Evolutionary conservation across 768 basidiomycete species (phyloP), one percentile per base, ranked within the genome.

Genomic region (Macrolepiota albuminosa): DNA sequence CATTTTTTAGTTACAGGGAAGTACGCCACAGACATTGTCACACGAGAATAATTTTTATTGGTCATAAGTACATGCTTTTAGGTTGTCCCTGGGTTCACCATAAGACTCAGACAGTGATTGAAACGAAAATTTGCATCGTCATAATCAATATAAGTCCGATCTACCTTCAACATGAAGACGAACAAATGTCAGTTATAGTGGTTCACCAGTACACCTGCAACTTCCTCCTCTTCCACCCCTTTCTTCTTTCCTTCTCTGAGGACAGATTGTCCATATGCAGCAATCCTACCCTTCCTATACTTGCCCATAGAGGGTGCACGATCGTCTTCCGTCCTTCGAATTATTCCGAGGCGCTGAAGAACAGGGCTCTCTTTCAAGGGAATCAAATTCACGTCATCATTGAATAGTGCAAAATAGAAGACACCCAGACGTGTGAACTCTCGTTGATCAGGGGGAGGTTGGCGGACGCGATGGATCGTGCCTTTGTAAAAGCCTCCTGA

Each of bases 401-500:
- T 72, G 8, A 76, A 65, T 61, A 78, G 68, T 26, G 66, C 67
- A 61, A 84, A 82, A 63, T 80, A 81, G 65, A 80, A 80, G 5
- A 74, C 71, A 10, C 81, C 79, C 1, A 82, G 70, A n/a, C 82
- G 77, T 9, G 74, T 66, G 54, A 70, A 69, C 24, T 67, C 69
- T 9, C 70, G 74, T 61, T 83, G 82, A 63, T 81, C 79, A 0
- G 60, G 52, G 4, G 82, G 82, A 1, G 81, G 82, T 60, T 81
- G 81, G 42, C 77, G 70, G 29, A 83, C 82, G 51, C 81, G 50
- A 58, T 82, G 80, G 51, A 81, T 79, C 0, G 80, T 81, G 16
- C 75, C 77, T 21, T 73, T 74, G 66, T 81, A 81, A 62, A 69
- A 79, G 7, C 80, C 78, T 1, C 80, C 80, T 6, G 76, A 78